A percentile compares a stretch with the other conserved stretches of the same genome.
These are phyloP conservation scores for Penicillium brevicompactum DNA, from an alignment of 2,329 filamentous ascomycete species.

Conservation along the genomic window DNA sequence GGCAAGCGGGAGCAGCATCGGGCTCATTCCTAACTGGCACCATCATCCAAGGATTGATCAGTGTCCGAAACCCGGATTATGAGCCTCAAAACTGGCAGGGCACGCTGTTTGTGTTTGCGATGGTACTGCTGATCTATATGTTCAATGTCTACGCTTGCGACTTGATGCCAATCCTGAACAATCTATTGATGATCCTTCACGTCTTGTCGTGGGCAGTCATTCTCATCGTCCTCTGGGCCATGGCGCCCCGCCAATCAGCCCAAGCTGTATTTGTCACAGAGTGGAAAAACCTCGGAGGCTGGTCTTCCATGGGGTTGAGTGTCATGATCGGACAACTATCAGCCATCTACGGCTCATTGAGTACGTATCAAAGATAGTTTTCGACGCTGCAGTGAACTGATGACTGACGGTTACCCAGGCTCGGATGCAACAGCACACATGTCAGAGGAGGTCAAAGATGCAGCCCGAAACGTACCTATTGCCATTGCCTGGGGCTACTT, in stretches of 20 bases:
- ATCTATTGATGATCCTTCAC: conserved; percentile 40
- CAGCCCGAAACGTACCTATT: conserved; percentile 45
- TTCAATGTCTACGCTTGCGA: conserved; percentile 50
- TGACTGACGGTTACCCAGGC: conserved; percentile 12
- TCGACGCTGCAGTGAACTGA: neutral
- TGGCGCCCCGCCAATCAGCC: conserved; percentile 29
- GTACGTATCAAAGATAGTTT: conserved; percentile 14
- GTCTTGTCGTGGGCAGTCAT: conserved; percentile 38
- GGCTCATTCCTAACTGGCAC: conserved; percentile 41
- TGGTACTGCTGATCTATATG: conserved; percentile 50
- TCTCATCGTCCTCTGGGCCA: conserved; percentile 32
- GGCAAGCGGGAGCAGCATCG: conserved; percentile 54
- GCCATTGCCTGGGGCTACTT: conserved; percentile 49
- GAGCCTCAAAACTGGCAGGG: conserved; percentile 35
- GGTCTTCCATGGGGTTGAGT: conserved; percentile 36
- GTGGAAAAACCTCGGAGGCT: conserved; percentile 41
- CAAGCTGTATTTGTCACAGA: conserved; percentile 34
- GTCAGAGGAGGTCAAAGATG: conserved; percentile 52
- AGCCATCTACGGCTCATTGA: conserved; percentile 31
- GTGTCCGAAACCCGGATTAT: conserved; percentile 31
- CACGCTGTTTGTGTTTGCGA: conserved; percentile 53
- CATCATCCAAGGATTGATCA: conserved; percentile 38
- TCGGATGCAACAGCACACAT: conserved; percentile 36
- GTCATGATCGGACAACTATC: conserved; percentile 43
- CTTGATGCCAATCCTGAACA: conserved; percentile 38